Conservation (phyloP, 2,329 filamentous ascomycete species). For the Arthroderma sp. region DNA sequence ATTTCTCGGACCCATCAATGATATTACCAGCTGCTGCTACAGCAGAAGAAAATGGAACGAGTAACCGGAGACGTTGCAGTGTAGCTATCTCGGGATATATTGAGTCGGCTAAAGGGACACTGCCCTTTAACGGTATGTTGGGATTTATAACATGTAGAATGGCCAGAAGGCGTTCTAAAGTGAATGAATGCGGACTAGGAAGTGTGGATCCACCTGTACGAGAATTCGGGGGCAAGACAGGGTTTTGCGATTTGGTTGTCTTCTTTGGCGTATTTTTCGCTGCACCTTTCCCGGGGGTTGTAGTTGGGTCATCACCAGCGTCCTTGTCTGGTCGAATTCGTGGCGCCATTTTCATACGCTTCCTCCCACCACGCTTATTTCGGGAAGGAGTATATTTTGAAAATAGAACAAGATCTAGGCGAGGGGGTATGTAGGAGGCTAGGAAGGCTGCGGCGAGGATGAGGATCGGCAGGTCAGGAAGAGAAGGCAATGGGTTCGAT, state of each 20-base stretch:
- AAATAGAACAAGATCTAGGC: constrained; percentile 37
- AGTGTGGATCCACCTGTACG: constrained; percentile 25
- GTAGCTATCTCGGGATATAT: constrained; percentile 35
- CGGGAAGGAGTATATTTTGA: constrained; percentile 35
- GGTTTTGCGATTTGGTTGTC: constrained; percentile 27
- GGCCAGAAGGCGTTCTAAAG: constrained; percentile 33
- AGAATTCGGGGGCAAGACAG: constrained; percentile 26
- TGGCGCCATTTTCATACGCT: constrained; percentile 25
- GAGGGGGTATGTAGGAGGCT: constrained; percentile 33
- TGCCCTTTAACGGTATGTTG: constrained; percentile 20
- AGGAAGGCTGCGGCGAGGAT: constrained; percentile 36
- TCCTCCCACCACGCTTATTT: constrained; percentile 26
- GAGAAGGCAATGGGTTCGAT: constrained; percentile 22
- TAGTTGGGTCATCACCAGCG: constrained; percentile 20
- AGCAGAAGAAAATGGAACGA: constrained; percentile 29
- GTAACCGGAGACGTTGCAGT: constrained; percentile 31
- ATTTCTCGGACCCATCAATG: constrained; percentile 33
- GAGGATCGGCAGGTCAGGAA: constrained; percentile 35
- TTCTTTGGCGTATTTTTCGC: constrained; percentile 8
- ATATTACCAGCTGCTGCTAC: constrained; percentile 19
- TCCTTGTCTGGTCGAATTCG: constrained; percentile 18
- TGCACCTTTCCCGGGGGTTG: not conserved
- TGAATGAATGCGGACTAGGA: constrained; percentile 30
- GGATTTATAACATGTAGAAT: constrained; percentile 37
- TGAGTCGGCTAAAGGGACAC: constrained; percentile 27